Base-by-base conservation (phyloP, 306 rosid genomes). In the Citrullus colocynthis region DNA sequence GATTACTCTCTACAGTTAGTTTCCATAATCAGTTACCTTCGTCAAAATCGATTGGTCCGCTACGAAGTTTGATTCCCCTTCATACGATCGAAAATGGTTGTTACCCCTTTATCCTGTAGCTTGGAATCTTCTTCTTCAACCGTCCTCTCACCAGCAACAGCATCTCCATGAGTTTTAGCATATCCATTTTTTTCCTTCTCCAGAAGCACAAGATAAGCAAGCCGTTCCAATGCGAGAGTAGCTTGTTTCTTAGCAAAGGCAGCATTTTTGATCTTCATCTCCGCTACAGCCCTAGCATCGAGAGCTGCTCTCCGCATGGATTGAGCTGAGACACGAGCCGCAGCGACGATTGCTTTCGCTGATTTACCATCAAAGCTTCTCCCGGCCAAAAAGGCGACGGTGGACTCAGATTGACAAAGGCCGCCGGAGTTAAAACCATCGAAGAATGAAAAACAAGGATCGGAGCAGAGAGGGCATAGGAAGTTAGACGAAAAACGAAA, bases 171-270 rank as follows among this genome's bases (percentile, higher is more conserved):
- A 51, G 41, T 48, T 6, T 45, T 72, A 24, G 15, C 18, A 51
- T 7, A 48, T 72, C 44, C 52, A 10, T 74, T 65, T 6, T 49
- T 65, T 6, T 62, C 81, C 15, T 85, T 79, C 76, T 88, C 86
- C 75, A n/a, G 59, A 16, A 77, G 75, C 7, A 79, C 72, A 3
- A 91, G 76, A 77, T 15, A 71, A 1, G 82, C 89, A 1, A 91
- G 82, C 2, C 57, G 57, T 6, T 91, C 90, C 87, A 91, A 70
- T 0, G 91, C 93, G 48, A 88, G 89, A 30, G 45, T 76, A 8
- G 95, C 97, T 73, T 75, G 81, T 83, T 84, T 91, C 85, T 82
- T 85, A 0, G 95, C 94, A 16, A 69, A 45, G 8, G 84, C 87
- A 0, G 97, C 97, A 54, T 85, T 87, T 80, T 45, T 70, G 15